Evolutionary conservation across 495 filamentous ascomycete genomes (phyloP), one percentile per base, ranked within the genome.

Genomic region (Hypoxylon subgilvum): DNA sequence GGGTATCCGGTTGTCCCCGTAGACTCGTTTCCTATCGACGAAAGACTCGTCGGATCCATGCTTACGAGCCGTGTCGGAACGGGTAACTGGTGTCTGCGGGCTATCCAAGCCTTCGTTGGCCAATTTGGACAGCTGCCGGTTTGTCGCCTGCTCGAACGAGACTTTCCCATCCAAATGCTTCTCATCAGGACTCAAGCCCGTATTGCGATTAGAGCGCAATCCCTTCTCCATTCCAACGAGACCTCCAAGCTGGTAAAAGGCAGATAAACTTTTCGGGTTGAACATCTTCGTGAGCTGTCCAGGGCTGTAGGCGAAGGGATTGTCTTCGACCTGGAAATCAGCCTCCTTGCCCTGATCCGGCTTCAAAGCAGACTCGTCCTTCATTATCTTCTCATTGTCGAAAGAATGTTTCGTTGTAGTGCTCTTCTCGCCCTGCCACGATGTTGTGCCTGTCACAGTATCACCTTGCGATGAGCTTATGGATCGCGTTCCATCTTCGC

Each of bases 281-380:
- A 88, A 77, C 74, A 89, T 80, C 64, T 91, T 92, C 65, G 85
- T 86, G 38, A 92, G 73, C 66, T 88, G 82, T 6, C 88, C 88
- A 0, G 86, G 83, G 7, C 79, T 84, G 61, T 84, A 91, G 30
- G 86, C 87, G 62, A 91, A 92, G 2, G 82, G 83, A 59, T 88
- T 91, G 51, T 89, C 73, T 10, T 79, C 70, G 2, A 88, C 81
- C 13, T 80, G 58, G 68, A 89, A 91, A 61, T 88, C 86, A 7
- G 71, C 72, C 51, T 87, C 84, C 52, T 78, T 80, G 6, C 82
- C 83, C 42, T 81, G 80, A 69, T 92, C 88, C 0, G 90, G 86
- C 5, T 76, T 82, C 42, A 93, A 73, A 1, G 86, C 86, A 52
- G 74, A 66, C 6, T 59, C 42, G 52, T 83, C 76, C 42, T 78